Evolutionary conservation across 768 basidiomycete species (phyloP), one percentile per base, ranked within the genome.

Genomic region (Lactarius pseudohatsudake): DNA sequence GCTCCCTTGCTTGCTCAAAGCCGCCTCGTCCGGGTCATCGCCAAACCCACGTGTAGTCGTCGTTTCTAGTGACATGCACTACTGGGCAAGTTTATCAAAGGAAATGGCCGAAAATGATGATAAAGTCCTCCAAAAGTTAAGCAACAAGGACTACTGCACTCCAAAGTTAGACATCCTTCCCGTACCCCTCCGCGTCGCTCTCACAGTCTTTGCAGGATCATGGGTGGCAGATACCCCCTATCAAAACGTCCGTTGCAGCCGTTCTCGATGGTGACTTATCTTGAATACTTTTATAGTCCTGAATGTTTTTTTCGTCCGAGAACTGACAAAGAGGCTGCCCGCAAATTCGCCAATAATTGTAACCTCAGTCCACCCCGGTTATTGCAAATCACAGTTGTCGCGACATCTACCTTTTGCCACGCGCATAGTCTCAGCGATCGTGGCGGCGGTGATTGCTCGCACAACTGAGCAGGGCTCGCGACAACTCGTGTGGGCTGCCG

Each of bases 271-370:
- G 18, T 30, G 7, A 11, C 40, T 13, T n/a, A 57, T 8, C 41
- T n/a, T 41, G 32, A 53, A 28, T 2, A 10, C 11, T 9, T 26
- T 34, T 7, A 53, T 36, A 70, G 68, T 70, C 15, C 55, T 69
- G 43, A 63, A 65, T 36, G 40, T 70, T 26, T 41, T 70, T 40
- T 59, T 69, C 53, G 59, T 63, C 28, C 70, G 59, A 15, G 70
- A 70, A 41, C 32, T 69, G 26, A 62, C 68, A 4, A 65, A 69
- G 28, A 69, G 28, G 59, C 62, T 70, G 36, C 68, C 68, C 15
- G 22, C 45, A 2, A 58, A 65, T n/a, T 65, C 64, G n/a, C 67
- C 70, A 2, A 59, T 70, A 36, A 63, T 69, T 15, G 64, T 65
- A 28, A 63, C 56, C 26, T 34, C 63, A 13, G 68, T 64, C 30